Base-by-base conservation (phyloP, 2,329 filamentous ascomycete genomes). In the Xylariomycetidae sp. region DNA sequence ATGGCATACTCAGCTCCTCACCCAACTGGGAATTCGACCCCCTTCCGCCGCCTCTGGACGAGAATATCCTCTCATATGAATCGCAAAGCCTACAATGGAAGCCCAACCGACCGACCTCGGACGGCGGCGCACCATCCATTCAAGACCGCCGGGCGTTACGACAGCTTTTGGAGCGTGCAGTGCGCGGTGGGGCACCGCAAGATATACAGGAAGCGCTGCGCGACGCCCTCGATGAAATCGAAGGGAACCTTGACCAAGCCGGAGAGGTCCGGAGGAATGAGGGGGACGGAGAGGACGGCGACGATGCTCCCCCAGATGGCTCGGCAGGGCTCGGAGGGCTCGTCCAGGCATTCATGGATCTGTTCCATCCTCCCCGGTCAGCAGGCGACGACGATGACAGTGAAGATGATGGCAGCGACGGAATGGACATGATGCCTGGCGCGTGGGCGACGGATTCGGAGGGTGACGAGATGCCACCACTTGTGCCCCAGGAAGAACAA, bases 21-120 rank as follows among this genome's bases (percentile, higher is more conserved):
- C 79, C 80, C 3, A 88, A 77, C 47, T 78, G 83, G 42, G 76
- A 85, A 13, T 92, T 86, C 15, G 89, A 95, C 52, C 87, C 87
- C 2, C 63, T 95, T 10, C 86, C 88, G 14, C 89, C 88, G 2
- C 58, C 70, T 0, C 61, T 74, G 23, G 59, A 62, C 12, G 60
- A 70, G 7, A 77, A 78, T 41, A 54, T 70, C 8, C 74, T 76
- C 42, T 67, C 65, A 0, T 54, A 61, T 38, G 48, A 59, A 8
- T 57, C 57, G 18, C 64, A 68, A 37, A 50, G 47, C 32, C 48
- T 63, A 24, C 69, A 68, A 1, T 74, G 68, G 68, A 25, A 47
- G 6, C 44, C 53, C 9, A 38, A 49, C n/a, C 37, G 40, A 30
- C 32, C 8, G 7, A 22, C n/a, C 20, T 31, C 13, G 29, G 23